phyloP scores from a whole-genome alignment of 305 asterid genomes.

The Rubia tinctorum region DNA sequence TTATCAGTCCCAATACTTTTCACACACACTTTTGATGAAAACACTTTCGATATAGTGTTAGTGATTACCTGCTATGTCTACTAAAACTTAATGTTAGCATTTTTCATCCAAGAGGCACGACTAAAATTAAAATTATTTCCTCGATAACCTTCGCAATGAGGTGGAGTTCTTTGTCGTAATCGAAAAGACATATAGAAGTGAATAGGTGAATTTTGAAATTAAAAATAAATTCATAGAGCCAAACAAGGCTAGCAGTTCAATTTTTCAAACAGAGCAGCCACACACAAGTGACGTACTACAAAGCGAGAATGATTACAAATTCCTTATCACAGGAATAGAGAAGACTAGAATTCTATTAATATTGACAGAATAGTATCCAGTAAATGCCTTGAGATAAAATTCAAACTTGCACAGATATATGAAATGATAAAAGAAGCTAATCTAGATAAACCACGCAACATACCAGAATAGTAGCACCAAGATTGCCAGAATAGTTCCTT shows the following conservation, averaged over 20 bases:
- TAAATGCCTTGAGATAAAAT: neutral
- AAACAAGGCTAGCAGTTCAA: neutral
- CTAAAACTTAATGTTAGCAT: neutral
- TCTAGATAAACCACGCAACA: conserved; percentile 7
- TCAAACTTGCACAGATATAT: neutral
- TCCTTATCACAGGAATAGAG: neutral
- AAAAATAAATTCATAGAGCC: neutral
- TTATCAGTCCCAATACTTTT: neutral
- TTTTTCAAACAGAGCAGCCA: neutral
- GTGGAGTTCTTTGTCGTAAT: too few relatives aligned
- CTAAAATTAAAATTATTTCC: neutral
- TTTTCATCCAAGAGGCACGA: neutral
- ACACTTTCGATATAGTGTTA: neutral
- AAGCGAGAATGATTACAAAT: neutral
- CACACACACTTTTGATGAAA: neutral
- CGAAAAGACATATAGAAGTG: too few relatives aligned
- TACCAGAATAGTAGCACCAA: conserved; percentile 82
- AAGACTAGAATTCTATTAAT: neutral
- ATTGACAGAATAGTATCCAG: neutral
- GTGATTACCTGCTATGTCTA: neutral
- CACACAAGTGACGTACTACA: neutral
- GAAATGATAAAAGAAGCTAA: conserved; percentile 1
- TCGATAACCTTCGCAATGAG: neutral
- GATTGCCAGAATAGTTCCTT: conserved; percentile 76
- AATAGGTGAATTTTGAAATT: neutral